Base-by-base conservation (phyloP, 345 rosid genomes). In the Psidium guajava region DNA sequence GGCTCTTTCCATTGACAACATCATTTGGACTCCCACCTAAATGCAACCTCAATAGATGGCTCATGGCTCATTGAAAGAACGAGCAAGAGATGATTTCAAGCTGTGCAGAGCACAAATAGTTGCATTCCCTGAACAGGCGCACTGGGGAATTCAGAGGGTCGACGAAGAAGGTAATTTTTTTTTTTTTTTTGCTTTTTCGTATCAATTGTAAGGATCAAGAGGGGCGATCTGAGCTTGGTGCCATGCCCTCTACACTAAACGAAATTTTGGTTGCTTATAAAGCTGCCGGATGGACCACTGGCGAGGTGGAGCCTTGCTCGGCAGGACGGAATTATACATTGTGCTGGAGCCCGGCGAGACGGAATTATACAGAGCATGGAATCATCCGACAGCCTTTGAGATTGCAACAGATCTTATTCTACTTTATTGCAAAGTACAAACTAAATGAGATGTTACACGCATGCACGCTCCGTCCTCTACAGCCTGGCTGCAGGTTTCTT, bases 401-500 rank as follows among this genome's bases (percentile, higher is more conserved):
- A 69, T 18, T 5, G 47, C 20, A 69, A 69, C 80, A 69, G 80
- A 69, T 36, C 24, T 36, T 21, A 69, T 18, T 6, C 47, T 36
- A 20, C 47, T 36, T 69, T 20, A 69, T 69, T 69, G 47, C 13
- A 36, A 64, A 20, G 80, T 36, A 36, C 24, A 69, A 32, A 32
- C 75, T 0, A 5, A 4, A 36, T 21, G 47, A 36, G 80, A 69
- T 25, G 12, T 69, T 18, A 36, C 80, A 69, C 42, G 40, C 80
- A 18, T 4, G 47, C 80, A 36, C 18, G 25, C 0, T 36, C 47
- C 20, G 75, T 2, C 80, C 75, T 9, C 87, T 95, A 95, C 87
- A 96, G 83, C 86, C 92, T 95, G 20, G 99, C 87, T 82, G 94
- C 54, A 54, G 91, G 92, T 87, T 93, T 93, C 88, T 91, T 92